Conservation (phyloP, 2,329 filamentous ascomycete species). For the Ophiosphaerella herpotricha region DNA sequence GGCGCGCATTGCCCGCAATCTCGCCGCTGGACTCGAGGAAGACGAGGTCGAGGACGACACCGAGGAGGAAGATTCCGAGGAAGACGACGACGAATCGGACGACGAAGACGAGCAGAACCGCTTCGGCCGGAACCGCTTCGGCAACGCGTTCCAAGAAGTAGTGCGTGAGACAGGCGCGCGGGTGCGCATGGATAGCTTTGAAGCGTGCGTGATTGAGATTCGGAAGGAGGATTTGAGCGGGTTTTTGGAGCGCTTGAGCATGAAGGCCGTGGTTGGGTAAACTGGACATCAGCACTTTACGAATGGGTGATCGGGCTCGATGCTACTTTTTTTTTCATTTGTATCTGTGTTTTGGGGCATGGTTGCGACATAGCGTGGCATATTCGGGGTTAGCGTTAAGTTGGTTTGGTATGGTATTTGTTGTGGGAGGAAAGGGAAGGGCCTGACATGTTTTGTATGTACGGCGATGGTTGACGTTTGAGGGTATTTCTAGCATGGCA, state of each 20-base stretch:
- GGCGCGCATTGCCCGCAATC: slow-evolving; percentile 33
- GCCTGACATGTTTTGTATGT: too few species aligned
- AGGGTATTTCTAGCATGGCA: slow-evolving; percentile 1
- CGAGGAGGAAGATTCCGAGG: slow-evolving; percentile 60
- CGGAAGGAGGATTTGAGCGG: slow-evolving; percentile 89
- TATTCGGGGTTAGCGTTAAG: neutral
- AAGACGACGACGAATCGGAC: slow-evolving; percentile 57
- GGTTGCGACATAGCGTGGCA: slow-evolving; percentile 3
- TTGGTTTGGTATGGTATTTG: neutral
- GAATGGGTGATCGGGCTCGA: neutral
- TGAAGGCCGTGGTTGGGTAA: slow-evolving; percentile 77
- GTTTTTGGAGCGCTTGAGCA: slow-evolving; percentile 89
- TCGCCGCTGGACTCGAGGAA: slow-evolving; percentile 66
- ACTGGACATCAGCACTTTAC: too few species aligned
- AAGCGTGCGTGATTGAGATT: slow-evolving; percentile 97
- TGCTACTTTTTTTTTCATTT: neutral
- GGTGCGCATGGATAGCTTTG: slow-evolving; percentile 93
- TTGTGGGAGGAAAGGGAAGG: neutral
- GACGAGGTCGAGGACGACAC: slow-evolving; percentile 56
- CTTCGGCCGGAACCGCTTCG: slow-evolving; percentile 85
- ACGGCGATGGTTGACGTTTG: neutral
- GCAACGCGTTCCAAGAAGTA: slow-evolving; percentile 93
- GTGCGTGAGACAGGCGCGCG: slow-evolving; percentile 87
- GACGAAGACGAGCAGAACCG: slow-evolving; percentile 61
- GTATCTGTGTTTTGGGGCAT: neutral